phyloP scores from a whole-genome alignment of 371 early-diverging fungal genomes.

The Saksenaea vasiformis region DNA sequence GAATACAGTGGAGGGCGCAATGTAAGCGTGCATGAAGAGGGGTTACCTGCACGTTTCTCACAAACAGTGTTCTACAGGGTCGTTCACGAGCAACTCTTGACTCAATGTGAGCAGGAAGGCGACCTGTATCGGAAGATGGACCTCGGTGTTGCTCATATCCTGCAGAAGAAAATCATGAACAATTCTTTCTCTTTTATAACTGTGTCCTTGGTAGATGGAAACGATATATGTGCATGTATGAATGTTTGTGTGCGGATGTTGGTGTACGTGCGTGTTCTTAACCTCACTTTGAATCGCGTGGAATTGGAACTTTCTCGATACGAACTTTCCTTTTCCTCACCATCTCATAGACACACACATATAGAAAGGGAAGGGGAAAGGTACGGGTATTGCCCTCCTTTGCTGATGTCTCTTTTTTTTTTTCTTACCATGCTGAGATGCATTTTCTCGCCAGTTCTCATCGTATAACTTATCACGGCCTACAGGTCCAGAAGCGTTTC shows the following conservation, averaged over 20 bases:
- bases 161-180: slow-evolving; percentile 3
- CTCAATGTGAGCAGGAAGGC: slow-evolving; percentile 41
- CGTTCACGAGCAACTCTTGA: slow-evolving; percentile 49
- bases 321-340: background rate
- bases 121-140: slow-evolving; percentile 6
- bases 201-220: background rate
- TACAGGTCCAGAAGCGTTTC: background rate
- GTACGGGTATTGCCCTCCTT: background rate
- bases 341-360: background rate
- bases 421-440: slow-evolving; percentile 2
- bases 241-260: background rate
- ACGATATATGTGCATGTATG: background rate
- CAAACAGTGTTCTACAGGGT: slow-evolving; percentile 56
- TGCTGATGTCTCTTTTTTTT: background rate
- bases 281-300: background rate
- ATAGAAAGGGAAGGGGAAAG: background rate
- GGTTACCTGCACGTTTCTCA: slow-evolving; percentile 60
- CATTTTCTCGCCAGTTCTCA: background rate
- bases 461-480: background rate
- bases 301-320: background rate
- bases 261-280: background rate
- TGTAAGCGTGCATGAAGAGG: background rate
- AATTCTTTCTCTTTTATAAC: background rate
- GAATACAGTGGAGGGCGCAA: background rate
- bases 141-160: slow-evolving; percentile 5